Conservation (phyloP, 495 filamentous ascomycete species). For the Acidiella bohemica region DNA sequence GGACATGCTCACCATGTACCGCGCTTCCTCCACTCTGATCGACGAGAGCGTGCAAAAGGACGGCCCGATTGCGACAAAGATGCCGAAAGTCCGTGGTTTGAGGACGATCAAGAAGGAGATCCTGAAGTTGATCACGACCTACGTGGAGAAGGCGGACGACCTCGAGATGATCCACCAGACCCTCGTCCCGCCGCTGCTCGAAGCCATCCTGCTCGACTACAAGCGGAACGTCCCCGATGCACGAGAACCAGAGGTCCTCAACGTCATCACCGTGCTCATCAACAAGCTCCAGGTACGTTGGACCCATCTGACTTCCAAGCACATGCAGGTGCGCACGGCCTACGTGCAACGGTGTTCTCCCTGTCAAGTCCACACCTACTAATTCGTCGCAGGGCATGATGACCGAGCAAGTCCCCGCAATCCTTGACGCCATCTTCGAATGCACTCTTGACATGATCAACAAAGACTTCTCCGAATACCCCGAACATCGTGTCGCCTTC, state of each 20-base stretch:
- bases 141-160: constrained; percentile 95
- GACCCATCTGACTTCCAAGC: constrained; percentile 33
- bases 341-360: neutral
- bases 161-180: constrained; percentile 80
- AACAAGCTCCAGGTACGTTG: constrained; percentile 82
- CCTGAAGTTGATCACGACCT: constrained; percentile 91
- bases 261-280: constrained; percentile 95
- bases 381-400: constrained; percentile 54
- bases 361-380: constrained; percentile 17
- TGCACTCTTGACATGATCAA: constrained; percentile 99
- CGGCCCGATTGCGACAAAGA: constrained; percentile 89
- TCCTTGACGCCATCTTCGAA: constrained; percentile 98
- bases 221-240: constrained; percentile 93
- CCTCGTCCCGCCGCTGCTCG: constrained; percentile 92
- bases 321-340: constrained; percentile 20
- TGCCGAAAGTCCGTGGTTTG: constrained; percentile 85
- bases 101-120: constrained; percentile 99
- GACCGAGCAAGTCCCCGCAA: constrained; percentile 93
- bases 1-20: constrained; percentile 98
- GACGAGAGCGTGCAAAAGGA: constrained; percentile 78
- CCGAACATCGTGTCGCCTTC: constrained; percentile 95
- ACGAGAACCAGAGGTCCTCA: constrained; percentile 89
- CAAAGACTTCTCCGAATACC: constrained; percentile 99
- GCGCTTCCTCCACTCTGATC: constrained; percentile 87
- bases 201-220: constrained; percentile 90